phyloP scores from a whole-genome alignment of 2,329 filamentous ascomycete species.

The Arthrobotrys musiformis region DNA sequence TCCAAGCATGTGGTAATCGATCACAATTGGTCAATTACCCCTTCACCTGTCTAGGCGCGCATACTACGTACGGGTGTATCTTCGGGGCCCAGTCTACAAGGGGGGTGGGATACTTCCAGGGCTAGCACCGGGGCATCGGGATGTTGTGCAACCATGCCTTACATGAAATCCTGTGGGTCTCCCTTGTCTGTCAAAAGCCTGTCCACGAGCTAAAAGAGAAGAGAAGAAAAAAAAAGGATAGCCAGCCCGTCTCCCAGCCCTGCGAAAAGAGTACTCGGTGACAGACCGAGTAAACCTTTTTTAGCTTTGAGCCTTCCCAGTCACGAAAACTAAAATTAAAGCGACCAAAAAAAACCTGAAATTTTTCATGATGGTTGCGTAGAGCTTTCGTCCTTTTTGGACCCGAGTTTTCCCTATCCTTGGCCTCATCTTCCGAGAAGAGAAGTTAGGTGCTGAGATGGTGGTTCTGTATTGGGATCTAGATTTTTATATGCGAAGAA shows the following conservation, averaged over 20 bases:
- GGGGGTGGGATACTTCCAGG: slow-evolving; percentile 20
- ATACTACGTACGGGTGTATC: slow-evolving; percentile 27
- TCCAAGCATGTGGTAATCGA: slow-evolving; percentile 24
- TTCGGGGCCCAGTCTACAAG: slow-evolving; percentile 30
- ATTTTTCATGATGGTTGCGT: not conserved
- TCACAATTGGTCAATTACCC: slow-evolving; percentile 25
- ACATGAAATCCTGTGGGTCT: slow-evolving; percentile 14
- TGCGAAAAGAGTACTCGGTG: slow-evolving; percentile 23
- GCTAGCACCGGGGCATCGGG: slow-evolving; percentile 43
- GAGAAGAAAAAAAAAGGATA: slow-evolving; percentile 15
- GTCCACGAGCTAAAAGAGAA: too few species aligned
- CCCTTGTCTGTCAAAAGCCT: slow-evolving; percentile 18
- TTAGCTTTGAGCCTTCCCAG: slow-evolving; percentile 8
- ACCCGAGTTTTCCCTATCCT: slow-evolving; percentile 55
- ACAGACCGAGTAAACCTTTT: slow-evolving; percentile 13
- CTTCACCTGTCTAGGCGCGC: not conserved
- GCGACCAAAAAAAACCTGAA: too few species aligned
- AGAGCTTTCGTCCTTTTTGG: not conserved
- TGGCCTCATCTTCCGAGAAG: not conserved
- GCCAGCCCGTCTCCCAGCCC: not conserved
- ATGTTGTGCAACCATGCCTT: slow-evolving; percentile 52
- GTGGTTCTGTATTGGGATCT: not conserved
- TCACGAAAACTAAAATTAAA: slow-evolving; percentile 28
- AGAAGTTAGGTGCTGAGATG: slow-evolving; percentile 5
- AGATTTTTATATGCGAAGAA: slow-evolving; percentile 3